Conservation (phyloP, 257 asterid species). For the Jacaranda mimosifolia region DNA sequence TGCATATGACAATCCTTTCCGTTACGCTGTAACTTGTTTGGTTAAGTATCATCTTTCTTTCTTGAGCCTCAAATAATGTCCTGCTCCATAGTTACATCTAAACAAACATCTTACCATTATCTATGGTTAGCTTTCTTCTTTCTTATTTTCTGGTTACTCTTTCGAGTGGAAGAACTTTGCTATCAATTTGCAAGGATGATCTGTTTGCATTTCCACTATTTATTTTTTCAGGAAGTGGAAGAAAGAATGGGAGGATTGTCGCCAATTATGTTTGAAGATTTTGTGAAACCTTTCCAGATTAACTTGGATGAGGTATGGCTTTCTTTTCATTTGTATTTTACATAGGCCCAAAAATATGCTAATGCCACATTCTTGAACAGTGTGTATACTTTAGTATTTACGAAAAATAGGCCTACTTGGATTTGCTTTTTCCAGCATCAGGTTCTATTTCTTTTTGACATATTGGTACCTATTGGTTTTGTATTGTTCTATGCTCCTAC, state of each 20-base stretch:
- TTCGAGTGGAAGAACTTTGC: neutral
- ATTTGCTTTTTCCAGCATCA: conserved; percentile 2
- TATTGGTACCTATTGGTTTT: too few relatives aligned
- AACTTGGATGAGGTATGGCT: conserved; percentile 71
- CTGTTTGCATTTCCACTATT: conserved; percentile 24
- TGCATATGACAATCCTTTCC: neutral
- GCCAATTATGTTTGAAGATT: conserved; percentile 90
- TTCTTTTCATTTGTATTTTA: neutral
- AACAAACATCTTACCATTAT: neutral
- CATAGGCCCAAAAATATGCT: neutral
- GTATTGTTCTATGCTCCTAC: too few relatives aligned
- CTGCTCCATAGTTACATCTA: neutral
- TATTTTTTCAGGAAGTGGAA: conserved; percentile 80
- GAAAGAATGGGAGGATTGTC: conserved; percentile 71
- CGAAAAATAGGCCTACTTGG: neutral
- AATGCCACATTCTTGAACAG: neutral
- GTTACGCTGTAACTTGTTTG: too few relatives aligned
- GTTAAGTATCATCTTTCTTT: neutral
- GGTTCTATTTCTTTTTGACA: neutral
- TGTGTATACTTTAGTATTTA: neutral
- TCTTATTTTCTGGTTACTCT: neutral
- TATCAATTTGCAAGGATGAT: neutral
- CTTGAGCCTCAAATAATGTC: neutral
- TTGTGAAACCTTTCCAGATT: conserved; percentile 84
- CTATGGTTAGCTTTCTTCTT: conserved; percentile 4